Base-by-base conservation (phyloP, 2,329 filamentous ascomycete species). In the Xylaria sp. region DNA sequence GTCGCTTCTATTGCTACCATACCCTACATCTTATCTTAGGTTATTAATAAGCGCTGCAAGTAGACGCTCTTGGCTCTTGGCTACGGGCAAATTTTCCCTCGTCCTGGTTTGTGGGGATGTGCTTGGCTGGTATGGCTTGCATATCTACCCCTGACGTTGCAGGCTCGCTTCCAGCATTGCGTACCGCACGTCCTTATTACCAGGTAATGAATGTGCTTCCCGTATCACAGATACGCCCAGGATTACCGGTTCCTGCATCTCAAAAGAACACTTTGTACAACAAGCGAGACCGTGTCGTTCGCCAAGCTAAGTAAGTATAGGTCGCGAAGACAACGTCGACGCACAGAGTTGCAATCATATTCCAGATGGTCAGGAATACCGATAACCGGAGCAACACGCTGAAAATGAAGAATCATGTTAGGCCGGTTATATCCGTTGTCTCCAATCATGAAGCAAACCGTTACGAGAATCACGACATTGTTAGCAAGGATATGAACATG, bases 181-280 rank as follows among this genome's bases (percentile, higher is more conserved):
- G 20, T 56, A 36, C 55, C 63, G 48, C 49, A 43, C 54, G 41
- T 18, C 58, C 4, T 20, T 25, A 39, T 59, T 64, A 64, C 65
- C 60, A 56, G 60, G 65, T 54, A 55, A 23, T 20, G 33, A 54
- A 63, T 23, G 46, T 61, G 59, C 36, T 55, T 52, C 23, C 61
- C 61, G 61, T 58, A 58, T 51, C 41, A 51, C 61, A 39, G 20
- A 20, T 13, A 18, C 46, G 10, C 49, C 49, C 25, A 43, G 54
- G 55, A 9, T 43, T 2, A 36, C 55, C 62, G 61, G 68, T 70
- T 70, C 68, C 68, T 70, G 68, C 68, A 70, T 70, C 31, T 10
- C 33, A 33, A 67, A 59, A 36, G 36, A 67, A 43, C 33, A 49
- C 15, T 41, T 15, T 46, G 39, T 15, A 48, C 18, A 36, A 41